Base-by-base conservation (phyloP, 2,329 filamentous ascomycete genomes). In the Diplodia seriata region DNA sequence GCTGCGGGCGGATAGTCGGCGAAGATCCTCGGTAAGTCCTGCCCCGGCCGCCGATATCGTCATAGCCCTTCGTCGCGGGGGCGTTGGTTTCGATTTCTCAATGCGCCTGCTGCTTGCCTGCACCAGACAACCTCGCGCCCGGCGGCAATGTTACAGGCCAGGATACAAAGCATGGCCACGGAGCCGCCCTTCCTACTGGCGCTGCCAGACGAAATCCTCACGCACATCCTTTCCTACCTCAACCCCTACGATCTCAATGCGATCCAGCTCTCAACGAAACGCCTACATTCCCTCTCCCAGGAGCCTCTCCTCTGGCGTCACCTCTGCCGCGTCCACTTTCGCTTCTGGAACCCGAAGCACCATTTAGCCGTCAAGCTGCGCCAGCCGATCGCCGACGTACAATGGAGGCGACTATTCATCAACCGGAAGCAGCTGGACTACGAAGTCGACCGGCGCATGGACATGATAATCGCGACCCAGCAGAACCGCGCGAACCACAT, bases 191-290 rank as follows among this genome's bases (percentile, higher is more conserved):
- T 47, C 50, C 26, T 68, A 20, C 57, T 55, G 56, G 49, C 56
- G 1, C 83, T 95, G 43, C 94, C 94, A 50, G 91, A 94, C 78
- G 95, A 99, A 82, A 87, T 98, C 70, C 85, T 98, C 73, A 88
- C 92, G 76, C 86, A 89, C 65, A 91, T 98, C 71, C 85, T 97
- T 71, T 84, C 85, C 70, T 88, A 88, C 75, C 82, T 88, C 62
- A 80, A 84, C 59, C 84, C 86, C 9, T 73, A 72, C 54, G 82
- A 82, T 49, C 81, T 86, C 38, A 77, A 85, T 53, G 79, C 83
- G 80, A 75, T 87, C 79, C 74, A 90, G 85, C 71, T 82, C 31
- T 83, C 90, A 12, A 92, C 87, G 26, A 87, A 82, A 71, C 87
- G 88, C 68, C 85, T 94, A 72, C 82, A 87, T 72, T 82, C 83